Evolutionary conservation across 495 filamentous ascomycete species (phyloP).

Genomic region (Penicillium samsonianum): DNA sequence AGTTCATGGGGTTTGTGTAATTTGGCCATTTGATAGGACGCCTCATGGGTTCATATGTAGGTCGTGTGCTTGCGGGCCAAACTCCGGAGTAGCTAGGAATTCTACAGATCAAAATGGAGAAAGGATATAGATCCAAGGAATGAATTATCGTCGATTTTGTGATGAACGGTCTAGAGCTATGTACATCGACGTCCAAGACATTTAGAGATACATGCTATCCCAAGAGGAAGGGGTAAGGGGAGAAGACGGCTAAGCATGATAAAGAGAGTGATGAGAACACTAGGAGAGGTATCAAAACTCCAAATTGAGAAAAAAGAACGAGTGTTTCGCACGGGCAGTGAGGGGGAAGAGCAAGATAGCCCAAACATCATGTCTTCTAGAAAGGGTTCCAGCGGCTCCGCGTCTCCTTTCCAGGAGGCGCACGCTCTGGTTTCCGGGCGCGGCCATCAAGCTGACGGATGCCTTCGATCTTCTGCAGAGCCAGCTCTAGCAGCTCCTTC

Average conservation of each 20-base stretch:
- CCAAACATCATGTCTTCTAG: slow-evolving; percentile 21
- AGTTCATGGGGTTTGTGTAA: not conserved
- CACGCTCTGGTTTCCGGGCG: slow-evolving; percentile 32
- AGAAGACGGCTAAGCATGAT: slow-evolving; percentile 12
- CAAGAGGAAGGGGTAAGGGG: slow-evolving; percentile 9
- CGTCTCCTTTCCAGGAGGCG: slow-evolving; percentile 32
- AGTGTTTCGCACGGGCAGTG: slow-evolving; percentile 12
- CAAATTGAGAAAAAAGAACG: slow-evolving; percentile 8
- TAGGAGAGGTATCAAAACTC: slow-evolving; percentile 23
- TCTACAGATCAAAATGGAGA: not conserved
- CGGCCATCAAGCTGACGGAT: slow-evolving; percentile 72
- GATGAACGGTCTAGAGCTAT: not conserved
- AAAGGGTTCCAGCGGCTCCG: slow-evolving; percentile 47
- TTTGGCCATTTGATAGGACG: not conserved
- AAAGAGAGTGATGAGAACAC: slow-evolving; percentile 8
- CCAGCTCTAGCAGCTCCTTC: slow-evolving; percentile 91
- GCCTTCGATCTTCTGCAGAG: slow-evolving; percentile 90
- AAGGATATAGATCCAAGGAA: not conserved
- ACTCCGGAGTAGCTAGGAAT: slow-evolving; percentile 3
- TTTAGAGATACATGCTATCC: slow-evolving; percentile 13
- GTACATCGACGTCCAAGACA: slow-evolving; percentile 11
- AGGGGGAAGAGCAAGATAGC: slow-evolving; percentile 8
- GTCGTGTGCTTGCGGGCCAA: not conserved
- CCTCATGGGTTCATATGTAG: not conserved
- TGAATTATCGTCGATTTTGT: not conserved